These are phyloP conservation scores for Penicillium maclennaniae DNA, from an alignment of 495 filamentous ascomycete species.

Conservation along the genomic window DNA sequence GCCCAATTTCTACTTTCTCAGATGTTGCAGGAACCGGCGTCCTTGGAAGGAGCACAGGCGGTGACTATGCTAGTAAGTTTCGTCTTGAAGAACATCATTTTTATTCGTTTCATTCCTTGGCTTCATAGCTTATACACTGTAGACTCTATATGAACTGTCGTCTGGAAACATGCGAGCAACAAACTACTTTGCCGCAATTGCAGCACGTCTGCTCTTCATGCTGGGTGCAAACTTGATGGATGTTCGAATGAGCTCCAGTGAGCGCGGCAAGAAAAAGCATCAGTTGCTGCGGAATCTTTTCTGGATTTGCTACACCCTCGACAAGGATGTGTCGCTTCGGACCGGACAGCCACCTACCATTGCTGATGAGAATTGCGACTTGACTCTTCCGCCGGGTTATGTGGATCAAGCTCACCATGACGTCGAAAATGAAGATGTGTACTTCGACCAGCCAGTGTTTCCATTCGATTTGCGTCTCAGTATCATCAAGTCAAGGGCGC, in stretches of 20 bases:
- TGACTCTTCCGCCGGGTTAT: constrained; percentile 47
- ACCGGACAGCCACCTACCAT: constrained; percentile 51
- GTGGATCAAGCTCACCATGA: constrained; percentile 29
- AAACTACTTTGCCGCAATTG: constrained; percentile 38
- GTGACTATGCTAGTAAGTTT: constrained; percentile 42
- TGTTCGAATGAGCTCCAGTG: background rate
- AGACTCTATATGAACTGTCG: constrained; percentile 43
- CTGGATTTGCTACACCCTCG: constrained; percentile 51
- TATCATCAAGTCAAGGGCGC: constrained; percentile 48
- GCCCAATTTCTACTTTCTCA: constrained; percentile 40
- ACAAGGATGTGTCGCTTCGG: constrained; percentile 49
- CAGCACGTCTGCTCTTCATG: constrained; percentile 45
- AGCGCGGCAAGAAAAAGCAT: constrained; percentile 16
- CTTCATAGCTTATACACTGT: background rate
- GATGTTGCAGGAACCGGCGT: constrained; percentile 37
- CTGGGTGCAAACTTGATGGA: constrained; percentile 39
- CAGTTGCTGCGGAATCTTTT: constrained; percentile 47
- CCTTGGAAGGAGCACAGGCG: constrained; percentile 40
- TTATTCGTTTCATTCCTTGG: background rate
- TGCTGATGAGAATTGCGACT: constrained; percentile 51
- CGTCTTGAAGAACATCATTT: background rate
- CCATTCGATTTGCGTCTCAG: constrained; percentile 47
- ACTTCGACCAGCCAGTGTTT: constrained; percentile 33
- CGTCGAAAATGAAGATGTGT: constrained; percentile 20
- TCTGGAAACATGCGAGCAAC: constrained; percentile 44